Percentiles rank a stretch among this genome's conserved stretches.
phyloP scores from a whole-genome alignment of 371 early-diverging fungal species.

The Mucor lusitanicus region DNA sequence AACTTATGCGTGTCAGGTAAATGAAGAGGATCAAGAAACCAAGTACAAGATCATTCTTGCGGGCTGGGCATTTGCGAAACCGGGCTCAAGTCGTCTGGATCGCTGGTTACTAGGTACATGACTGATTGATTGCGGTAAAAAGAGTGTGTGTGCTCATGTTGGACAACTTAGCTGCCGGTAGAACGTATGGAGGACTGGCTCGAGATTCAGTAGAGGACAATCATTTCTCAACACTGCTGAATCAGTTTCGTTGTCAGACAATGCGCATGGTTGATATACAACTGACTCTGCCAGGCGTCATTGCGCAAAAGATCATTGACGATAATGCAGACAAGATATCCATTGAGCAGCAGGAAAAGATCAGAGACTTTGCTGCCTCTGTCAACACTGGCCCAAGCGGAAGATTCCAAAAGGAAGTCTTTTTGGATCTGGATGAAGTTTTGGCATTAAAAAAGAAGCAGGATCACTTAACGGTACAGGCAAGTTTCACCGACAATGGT shows the following conservation, averaged over 20 bases:
- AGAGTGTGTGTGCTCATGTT: background rate
- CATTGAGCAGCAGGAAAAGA: conserved; percentile 23
- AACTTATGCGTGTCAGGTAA: conserved; percentile 33
- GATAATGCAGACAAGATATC: conserved; percentile 2
- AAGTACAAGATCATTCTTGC: conserved; percentile 32
- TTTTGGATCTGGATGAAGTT: conserved; percentile 15
- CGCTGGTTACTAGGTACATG: conserved; percentile 36
- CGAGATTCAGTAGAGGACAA: conserved; percentile 42
- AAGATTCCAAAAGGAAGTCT: conserved; percentile 32
- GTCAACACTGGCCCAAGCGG: conserved; percentile 38
- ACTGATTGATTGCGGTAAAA: background rate
- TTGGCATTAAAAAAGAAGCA: background rate
- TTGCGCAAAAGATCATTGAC: conserved; percentile 7
- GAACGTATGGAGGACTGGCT: conserved; percentile 41
- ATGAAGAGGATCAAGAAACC: conserved; percentile 10
- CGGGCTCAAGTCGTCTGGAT: conserved; percentile 37
- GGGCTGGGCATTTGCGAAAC: conserved; percentile 47
- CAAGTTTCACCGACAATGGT: conserved; percentile 21
- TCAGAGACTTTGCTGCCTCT: conserved; percentile 23
- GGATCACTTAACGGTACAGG: conserved; percentile 18
- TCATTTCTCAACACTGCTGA: conserved; percentile 39
- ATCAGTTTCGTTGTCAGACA: conserved; percentile 47
- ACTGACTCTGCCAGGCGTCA: conserved; percentile 17
- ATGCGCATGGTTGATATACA: conserved; percentile 25
- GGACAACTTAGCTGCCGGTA: conserved; percentile 33